Conservation (phyloP, 2,329 filamentous ascomycete genomes). For the Neopestalotiopsis rosae region DNA sequence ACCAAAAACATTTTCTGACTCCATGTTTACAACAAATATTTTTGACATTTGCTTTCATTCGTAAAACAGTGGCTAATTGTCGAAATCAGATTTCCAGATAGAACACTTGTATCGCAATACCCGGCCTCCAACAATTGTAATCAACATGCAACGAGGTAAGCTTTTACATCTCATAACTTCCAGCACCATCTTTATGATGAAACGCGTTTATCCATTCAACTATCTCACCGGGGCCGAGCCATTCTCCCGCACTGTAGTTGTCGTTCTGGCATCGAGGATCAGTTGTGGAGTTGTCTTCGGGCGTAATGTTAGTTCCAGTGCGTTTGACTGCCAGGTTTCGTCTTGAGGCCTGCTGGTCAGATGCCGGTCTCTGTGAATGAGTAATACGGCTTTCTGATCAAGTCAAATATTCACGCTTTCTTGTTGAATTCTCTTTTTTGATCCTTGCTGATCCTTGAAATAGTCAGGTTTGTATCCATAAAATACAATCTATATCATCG, state of each 20-base stretch:
- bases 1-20: conserved; percentile 68
- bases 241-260: conserved; percentile 74
- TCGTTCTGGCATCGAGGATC: conserved; percentile 60
- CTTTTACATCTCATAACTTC: neutral
- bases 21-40: conserved; percentile 15
- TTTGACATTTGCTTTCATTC: conserved; percentile 17
- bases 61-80: conserved; percentile 5
- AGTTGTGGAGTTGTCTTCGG: conserved; percentile 74
- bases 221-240: conserved; percentile 70
- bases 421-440: conserved; percentile 1
- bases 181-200: conserved; percentile 53
- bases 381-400: conserved; percentile 72
- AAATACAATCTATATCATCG: neutral
- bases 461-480: neutral
- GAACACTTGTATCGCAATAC: neutral
- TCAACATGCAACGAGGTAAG: neutral
- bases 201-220: conserved; percentile 80
- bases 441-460: conserved; percentile 24
- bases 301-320: conserved; percentile 68
- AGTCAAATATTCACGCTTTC: conserved; percentile 2
- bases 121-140: neutral
- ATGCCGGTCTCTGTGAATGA: conserved; percentile 69
- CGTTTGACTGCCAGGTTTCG: conserved; percentile 54
- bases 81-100: neutral
- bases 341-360: conserved; percentile 57